These are phyloP conservation scores for Oryza meyeriana DNA, from an alignment of 176 grass and related monocot genomes.

Conservation along the genomic window DNA sequence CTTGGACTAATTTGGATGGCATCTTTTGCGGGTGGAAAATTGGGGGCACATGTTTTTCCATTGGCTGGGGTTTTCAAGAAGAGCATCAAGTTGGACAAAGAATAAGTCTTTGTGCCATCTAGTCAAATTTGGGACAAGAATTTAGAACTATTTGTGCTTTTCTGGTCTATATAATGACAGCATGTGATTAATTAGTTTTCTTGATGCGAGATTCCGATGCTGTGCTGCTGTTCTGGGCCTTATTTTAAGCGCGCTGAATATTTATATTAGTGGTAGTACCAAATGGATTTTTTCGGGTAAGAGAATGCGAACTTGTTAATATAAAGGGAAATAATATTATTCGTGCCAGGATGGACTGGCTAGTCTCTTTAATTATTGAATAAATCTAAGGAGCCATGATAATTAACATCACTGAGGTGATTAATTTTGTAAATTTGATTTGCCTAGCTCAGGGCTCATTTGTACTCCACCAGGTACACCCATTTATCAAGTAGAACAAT, in stretches of 20 bases:
- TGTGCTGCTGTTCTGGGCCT: neutral
- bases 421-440: neutral
- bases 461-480: neutral
- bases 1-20: conserved; percentile 12
- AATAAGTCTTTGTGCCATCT: neutral
- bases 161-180: neutral
- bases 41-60: neutral
- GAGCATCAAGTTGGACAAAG: neutral
- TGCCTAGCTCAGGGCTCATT: neutral
- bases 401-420: neutral
- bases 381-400: neutral
- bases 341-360: neutral
- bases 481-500: neutral
- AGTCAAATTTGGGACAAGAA: neutral
- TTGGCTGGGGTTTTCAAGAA: neutral
- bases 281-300: neutral
- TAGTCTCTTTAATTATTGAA: neutral
- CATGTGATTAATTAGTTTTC: neutral
- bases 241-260: neutral
- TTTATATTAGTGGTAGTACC: neutral
- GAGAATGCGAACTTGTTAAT: neutral
- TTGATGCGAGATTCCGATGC: neutral
- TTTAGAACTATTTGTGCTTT: neutral
- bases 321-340: neutral
- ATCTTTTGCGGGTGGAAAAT: neutral